Percentiles rank a stretch among this genome's conserved stretches.
Conservation (phyloP, 495 filamentous ascomycete species). For the Tuber calosporum region DNA sequence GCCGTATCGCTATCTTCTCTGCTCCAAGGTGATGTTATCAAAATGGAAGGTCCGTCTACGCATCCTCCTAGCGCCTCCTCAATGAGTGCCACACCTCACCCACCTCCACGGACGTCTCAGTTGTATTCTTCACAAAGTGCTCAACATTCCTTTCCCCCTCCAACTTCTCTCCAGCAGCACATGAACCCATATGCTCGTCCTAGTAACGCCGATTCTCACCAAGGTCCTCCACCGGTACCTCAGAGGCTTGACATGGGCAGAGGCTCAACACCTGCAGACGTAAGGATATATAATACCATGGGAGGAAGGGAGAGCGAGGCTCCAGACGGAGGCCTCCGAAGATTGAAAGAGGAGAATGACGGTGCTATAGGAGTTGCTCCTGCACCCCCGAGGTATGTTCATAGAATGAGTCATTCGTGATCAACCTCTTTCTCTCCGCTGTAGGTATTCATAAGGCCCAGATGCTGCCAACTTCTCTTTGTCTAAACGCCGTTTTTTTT, state of each 20-base stretch:
- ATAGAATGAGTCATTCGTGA: slow-evolving; percentile 33
- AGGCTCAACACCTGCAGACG: slow-evolving; percentile 24
- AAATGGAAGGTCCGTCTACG: slow-evolving; percentile 32
- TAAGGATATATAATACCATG: slow-evolving; percentile 15
- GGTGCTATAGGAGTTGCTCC: slow-evolving; percentile 22
- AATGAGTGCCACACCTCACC: slow-evolving; percentile 16
- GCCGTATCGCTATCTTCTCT: slow-evolving; percentile 30
- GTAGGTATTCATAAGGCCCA: not conserved
- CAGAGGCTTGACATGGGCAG: slow-evolving; percentile 27
- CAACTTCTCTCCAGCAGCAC: slow-evolving; percentile 24
- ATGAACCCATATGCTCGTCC: slow-evolving; percentile 24
- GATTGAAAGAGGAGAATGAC: slow-evolving; percentile 32
- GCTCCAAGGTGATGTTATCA: slow-evolving; percentile 31
- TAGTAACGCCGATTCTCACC: slow-evolving; percentile 30
- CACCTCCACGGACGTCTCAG: slow-evolving; percentile 24
- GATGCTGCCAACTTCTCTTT: slow-evolving; percentile 42
- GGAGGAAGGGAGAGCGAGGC: slow-evolving; percentile 27
- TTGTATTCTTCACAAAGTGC: slow-evolving; percentile 28
- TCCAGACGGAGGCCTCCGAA: slow-evolving; percentile 29
- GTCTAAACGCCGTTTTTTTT: slow-evolving; percentile 7
- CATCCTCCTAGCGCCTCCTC: slow-evolving; percentile 26
- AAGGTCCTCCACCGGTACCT: slow-evolving; percentile 16
- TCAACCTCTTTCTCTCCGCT: not conserved
- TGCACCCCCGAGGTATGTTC: slow-evolving; percentile 23
- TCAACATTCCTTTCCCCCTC: slow-evolving; percentile 20